Conservation (phyloP, 129 eudicot genomes). For the Lactuca saligna region DNA sequence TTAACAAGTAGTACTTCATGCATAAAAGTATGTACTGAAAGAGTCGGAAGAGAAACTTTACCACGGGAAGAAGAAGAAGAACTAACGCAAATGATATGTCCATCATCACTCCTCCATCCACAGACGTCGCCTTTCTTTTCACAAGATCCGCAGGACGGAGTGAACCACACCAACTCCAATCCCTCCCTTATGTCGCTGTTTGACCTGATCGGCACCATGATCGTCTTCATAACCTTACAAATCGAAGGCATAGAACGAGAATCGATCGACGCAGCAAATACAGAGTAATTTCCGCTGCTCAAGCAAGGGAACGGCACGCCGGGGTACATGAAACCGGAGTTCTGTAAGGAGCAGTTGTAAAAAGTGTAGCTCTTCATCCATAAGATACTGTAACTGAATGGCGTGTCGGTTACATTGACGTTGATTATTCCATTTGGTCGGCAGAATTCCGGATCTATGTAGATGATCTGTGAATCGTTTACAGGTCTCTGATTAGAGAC, state of each 20-base stretch:
- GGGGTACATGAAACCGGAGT: slow-evolving; percentile 11
- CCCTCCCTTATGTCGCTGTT: slow-evolving; percentile 17
- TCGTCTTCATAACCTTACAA: slow-evolving; percentile 34
- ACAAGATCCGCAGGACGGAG: slow-evolving; percentile 51
- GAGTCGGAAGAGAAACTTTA: neutral
- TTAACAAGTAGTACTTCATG: neutral
- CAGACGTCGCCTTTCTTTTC: slow-evolving; percentile 49
- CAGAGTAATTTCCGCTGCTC: slow-evolving; percentile 33
- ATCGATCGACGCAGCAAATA: slow-evolving; percentile 30
- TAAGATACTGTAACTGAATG: slow-evolving; percentile 8
- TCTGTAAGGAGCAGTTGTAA: slow-evolving; percentile 47
- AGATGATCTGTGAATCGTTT: slow-evolving; percentile 16
- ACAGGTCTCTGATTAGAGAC: neutral
- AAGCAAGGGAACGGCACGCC: slow-evolving; percentile 37
- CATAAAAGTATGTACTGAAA: slow-evolving; percentile 1
- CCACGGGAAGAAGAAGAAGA: slow-evolving; percentile 16
- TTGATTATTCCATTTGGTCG: slow-evolving; percentile 20
- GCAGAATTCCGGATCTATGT: slow-evolving; percentile 21
- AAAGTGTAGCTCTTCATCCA: slow-evolving; percentile 30
- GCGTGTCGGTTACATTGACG: slow-evolving; percentile 29
- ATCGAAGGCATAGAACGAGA: slow-evolving; percentile 14
- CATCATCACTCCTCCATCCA: slow-evolving; percentile 34
- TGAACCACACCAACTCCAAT: slow-evolving; percentile 53
- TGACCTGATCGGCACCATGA: slow-evolving; percentile 35
- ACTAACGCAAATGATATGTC: slow-evolving; percentile 12